Conservation (phyloP, 1,284 basidiomycete genomes). For the Kalmanozyma brasiliensis region DNA sequence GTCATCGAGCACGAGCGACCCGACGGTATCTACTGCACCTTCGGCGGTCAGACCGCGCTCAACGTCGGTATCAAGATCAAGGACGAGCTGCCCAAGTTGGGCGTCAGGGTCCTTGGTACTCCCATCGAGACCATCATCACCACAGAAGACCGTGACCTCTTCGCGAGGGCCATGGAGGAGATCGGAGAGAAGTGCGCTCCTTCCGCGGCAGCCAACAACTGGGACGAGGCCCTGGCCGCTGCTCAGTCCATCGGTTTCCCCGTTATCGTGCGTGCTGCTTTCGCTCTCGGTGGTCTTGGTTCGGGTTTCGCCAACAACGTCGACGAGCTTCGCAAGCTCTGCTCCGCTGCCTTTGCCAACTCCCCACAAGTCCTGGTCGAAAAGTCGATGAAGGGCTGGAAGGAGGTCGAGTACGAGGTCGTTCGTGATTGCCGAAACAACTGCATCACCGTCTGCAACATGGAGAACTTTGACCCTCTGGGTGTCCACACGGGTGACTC, state of each 20-base stretch:
- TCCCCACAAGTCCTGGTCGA: constrained; percentile 97
- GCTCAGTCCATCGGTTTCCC: constrained; percentile 91
- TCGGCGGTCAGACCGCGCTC: constrained; percentile 96
- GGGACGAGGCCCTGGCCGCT: constrained; percentile 85
- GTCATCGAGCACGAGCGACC: constrained; percentile 98
- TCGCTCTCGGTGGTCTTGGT: constrained; percentile 92
- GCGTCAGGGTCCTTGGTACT: constrained; percentile 92
- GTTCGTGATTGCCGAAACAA: constrained; percentile 97
- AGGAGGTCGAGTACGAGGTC: constrained; percentile 99
- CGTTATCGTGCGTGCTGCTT: constrained; percentile 95
- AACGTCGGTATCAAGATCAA: constrained; percentile 97
- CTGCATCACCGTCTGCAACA: constrained; percentile 99
- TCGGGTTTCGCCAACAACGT: constrained; percentile 94
- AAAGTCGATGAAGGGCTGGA: constrained; percentile 95
- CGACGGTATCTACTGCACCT: constrained; percentile 98
- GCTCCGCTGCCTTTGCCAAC: constrained; percentile 84
- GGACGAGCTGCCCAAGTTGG: constrained; percentile 83
- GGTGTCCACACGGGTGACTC: constrained; percentile 99
- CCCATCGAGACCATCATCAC: constrained; percentile 97
- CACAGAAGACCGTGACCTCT: constrained; percentile 95
- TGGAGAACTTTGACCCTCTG: constrained; percentile 99
- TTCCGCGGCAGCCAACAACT: constrained; percentile 78
- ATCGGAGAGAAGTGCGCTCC: constrained; percentile 94
- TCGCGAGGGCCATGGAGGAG: constrained; percentile 92
- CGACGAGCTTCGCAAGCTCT: constrained; percentile 84